phyloP scores from a whole-genome alignment of 177 flowering plant genomes.

The Vitis hybrid region DNA sequence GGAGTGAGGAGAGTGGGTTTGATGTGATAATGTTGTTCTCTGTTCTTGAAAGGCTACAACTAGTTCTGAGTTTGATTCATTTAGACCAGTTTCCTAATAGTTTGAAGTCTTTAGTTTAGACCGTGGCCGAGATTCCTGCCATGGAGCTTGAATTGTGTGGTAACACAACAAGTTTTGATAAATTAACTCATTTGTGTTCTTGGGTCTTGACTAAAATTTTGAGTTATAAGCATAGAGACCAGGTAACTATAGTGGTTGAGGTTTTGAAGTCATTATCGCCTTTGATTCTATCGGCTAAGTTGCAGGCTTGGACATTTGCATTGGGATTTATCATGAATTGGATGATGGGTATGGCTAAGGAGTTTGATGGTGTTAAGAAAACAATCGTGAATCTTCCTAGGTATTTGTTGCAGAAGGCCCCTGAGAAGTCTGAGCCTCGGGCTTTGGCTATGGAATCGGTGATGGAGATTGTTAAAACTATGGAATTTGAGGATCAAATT shows the following conservation, averaged over 20 bases:
- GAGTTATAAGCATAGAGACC: constrained; percentile 70
- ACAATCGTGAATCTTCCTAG: constrained; percentile 67
- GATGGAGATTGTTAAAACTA: constrained; percentile 58
- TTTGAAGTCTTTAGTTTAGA: constrained; percentile 73
- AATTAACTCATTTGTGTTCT: constrained; percentile 48
- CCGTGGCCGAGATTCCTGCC: constrained; percentile 58
- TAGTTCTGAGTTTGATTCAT: constrained; percentile 56
- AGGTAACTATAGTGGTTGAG: constrained; percentile 49
- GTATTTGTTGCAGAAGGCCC: constrained; percentile 71
- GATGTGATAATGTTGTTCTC: constrained; percentile 40
- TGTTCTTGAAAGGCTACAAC: constrained; percentile 55
- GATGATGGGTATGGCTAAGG: constrained; percentile 41
- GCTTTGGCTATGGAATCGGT: constrained; percentile 78
- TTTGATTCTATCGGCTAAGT: constrained; percentile 52
- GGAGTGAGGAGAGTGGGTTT: constrained; percentile 20
- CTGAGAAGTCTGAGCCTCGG: constrained; percentile 84
- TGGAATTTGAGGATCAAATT: constrained; percentile 61
- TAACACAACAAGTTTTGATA: constrained; percentile 22
- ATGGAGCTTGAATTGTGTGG: constrained; percentile 49
- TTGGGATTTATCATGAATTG: constrained; percentile 51
- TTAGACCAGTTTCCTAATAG: constrained; percentile 75
- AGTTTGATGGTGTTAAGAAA: constrained; percentile 51
- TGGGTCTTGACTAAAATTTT: constrained; percentile 51
- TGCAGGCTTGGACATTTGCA: constrained; percentile 58
- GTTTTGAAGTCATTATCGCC: constrained; percentile 64